These are phyloP conservation scores for Schwanniomyces polymorphus DNA, from an alignment of 805 yeast species.

Conservation along the genomic window DNA sequence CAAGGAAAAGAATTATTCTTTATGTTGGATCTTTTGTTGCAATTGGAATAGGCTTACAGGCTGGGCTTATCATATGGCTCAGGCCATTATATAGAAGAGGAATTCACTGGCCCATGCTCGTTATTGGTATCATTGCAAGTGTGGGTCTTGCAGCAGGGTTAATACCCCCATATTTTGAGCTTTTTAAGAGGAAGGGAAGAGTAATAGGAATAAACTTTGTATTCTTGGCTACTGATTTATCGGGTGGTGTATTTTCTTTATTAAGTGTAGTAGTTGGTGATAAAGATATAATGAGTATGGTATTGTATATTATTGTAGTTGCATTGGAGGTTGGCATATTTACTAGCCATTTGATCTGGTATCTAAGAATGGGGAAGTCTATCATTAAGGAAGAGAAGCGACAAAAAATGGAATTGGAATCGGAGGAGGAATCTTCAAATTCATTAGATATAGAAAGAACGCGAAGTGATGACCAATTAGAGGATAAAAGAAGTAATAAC, in stretches of 20 bases:
- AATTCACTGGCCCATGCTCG: slow-evolving; percentile 74
- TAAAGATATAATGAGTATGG: slow-evolving; percentile 76
- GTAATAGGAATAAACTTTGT: slow-evolving; percentile 89
- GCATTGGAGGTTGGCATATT: slow-evolving; percentile 77
- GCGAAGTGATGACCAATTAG: neutral
- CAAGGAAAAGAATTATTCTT: slow-evolving; percentile 32
- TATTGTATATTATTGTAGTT: slow-evolving; percentile 73
- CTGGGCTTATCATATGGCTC: slow-evolving; percentile 71
- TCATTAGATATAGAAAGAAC: neutral
- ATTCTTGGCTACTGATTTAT: slow-evolving; percentile 70
- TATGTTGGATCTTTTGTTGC: slow-evolving; percentile 38
- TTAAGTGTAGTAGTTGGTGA: slow-evolving; percentile 54
- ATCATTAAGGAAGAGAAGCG: slow-evolving; percentile 24
- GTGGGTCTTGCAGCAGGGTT: slow-evolving; percentile 74
- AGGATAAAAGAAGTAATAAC: neutral
- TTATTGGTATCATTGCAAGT: slow-evolving; percentile 81
- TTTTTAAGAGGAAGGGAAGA: slow-evolving; percentile 74
- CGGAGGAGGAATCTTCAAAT: neutral
- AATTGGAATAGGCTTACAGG: slow-evolving; percentile 58
- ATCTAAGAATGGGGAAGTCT: slow-evolving; percentile 24
- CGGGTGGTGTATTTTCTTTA: slow-evolving; percentile 80
- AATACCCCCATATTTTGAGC: slow-evolving; percentile 85
- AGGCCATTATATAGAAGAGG: slow-evolving; percentile 49
- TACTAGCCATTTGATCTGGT: slow-evolving; percentile 71
- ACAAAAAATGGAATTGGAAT: slow-evolving; percentile 1